Percentiles rank a stretch among this genome's conserved stretches.
phyloP scores from a whole-genome alignment of 2,329 filamentous ascomycete species.

The Claviceps quebecensis region DNA sequence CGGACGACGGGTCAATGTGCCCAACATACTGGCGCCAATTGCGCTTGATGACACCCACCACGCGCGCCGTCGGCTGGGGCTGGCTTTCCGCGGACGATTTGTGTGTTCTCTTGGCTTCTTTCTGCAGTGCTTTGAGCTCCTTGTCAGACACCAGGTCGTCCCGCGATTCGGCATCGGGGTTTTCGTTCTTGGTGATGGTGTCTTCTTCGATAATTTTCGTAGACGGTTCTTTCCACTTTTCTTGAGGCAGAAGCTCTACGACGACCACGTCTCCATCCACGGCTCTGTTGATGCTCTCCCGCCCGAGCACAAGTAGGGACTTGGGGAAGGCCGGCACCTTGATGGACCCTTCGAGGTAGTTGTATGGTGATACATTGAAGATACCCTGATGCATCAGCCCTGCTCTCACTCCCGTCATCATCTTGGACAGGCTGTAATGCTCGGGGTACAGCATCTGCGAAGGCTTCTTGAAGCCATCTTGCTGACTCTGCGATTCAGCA shows the following conservation, averaged over 20 bases:
- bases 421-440: constrained; percentile 75
- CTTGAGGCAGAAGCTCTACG: constrained; percentile 80
- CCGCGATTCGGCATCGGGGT: constrained; percentile 68
- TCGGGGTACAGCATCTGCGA: constrained; percentile 71
- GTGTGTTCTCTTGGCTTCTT: constrained; percentile 79
- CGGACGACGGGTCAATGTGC: constrained; percentile 79
- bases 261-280: constrained; percentile 88
- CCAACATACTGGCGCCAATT: constrained; percentile 98
- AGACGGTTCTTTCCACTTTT: constrained; percentile 94
- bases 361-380: constrained; percentile 95
- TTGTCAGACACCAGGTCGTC: constrained; percentile 72
- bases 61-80: constrained; percentile 78
- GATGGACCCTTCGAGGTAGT: constrained; percentile 89
- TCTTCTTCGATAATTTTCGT: constrained; percentile 95
- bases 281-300: constrained; percentile 91
- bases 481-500: constrained; percentile 58
- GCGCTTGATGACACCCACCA: constrained; percentile 84
- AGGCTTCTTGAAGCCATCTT: constrained; percentile 43
- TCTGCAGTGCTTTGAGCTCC: constrained; percentile 75
- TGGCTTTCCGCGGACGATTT: constrained; percentile 60
- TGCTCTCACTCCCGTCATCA: constrained; percentile 85
- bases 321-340: constrained; percentile 85
- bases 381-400: constrained; percentile 85
- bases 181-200: constrained; percentile 80
- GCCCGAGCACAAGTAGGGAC: constrained; percentile 70